Conservation (phyloP, 306 rosid species). For the Dryas alaskensis region DNA sequence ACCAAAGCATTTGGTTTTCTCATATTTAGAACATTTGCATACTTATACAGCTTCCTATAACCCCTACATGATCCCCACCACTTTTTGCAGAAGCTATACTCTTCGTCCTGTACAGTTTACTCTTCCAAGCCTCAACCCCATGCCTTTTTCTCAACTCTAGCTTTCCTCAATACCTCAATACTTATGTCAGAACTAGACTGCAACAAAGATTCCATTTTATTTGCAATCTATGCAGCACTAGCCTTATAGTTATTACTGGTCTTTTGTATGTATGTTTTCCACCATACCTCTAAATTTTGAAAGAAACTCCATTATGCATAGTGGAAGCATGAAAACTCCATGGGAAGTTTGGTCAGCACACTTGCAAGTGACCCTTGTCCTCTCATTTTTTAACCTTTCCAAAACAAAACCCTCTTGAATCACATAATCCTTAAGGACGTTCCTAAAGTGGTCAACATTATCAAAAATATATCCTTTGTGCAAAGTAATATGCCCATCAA, state of each 20-base stretch:
- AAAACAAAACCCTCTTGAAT: not conserved
- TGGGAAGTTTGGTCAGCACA: not conserved
- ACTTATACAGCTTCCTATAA: not conserved
- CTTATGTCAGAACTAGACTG: not conserved
- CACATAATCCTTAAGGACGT: not conserved
- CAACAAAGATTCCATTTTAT: not conserved
- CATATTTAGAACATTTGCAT: not conserved
- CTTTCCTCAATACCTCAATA: not conserved
- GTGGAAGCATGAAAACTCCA: not conserved
- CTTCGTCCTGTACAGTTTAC: not conserved
- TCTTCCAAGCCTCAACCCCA: not conserved
- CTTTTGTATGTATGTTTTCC: not conserved
- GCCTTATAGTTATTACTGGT: not conserved
- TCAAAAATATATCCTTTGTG: not conserved
- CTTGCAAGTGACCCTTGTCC: not conserved
- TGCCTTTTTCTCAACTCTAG: too few species aligned
- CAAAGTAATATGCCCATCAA: too few species aligned
- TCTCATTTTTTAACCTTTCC: not conserved
- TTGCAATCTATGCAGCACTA: too few species aligned
- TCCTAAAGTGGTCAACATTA: not conserved
- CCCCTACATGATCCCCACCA: not conserved
- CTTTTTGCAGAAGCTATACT: not conserved
- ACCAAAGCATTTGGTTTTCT: not conserved
- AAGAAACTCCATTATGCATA: not conserved
- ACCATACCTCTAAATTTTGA: not conserved